Conservation (phyloP, 2,329 filamentous ascomycete species). For the Karstenula rhodostoma region DNA sequence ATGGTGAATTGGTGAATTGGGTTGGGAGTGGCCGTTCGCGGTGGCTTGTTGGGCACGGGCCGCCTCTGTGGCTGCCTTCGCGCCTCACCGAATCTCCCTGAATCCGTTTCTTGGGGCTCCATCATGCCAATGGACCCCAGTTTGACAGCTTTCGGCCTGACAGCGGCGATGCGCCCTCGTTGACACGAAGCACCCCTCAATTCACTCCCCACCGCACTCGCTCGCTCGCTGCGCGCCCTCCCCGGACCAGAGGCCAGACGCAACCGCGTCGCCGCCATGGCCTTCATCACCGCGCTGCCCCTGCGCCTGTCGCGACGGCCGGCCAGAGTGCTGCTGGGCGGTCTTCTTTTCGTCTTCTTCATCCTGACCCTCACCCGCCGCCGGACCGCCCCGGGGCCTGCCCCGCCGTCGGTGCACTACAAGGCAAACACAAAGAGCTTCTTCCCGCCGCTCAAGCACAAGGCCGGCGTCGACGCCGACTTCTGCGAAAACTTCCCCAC, state of each 20-base stretch:
- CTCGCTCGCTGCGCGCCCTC: slow-evolving; percentile 15
- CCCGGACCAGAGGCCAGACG: slow-evolving; percentile 19
- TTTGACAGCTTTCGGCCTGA: slow-evolving; percentile 3
- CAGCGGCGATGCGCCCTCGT: slow-evolving; percentile 14
- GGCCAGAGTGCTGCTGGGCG: slow-evolving; percentile 39
- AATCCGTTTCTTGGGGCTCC: slow-evolving; percentile 8
- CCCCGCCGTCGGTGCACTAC: slow-evolving; percentile 31
- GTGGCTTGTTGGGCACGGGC: slow-evolving; percentile 8
- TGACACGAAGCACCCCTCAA: slow-evolving; percentile 8
- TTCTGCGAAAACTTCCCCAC: slow-evolving; percentile 53
- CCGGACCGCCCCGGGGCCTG: slow-evolving; percentile 15
- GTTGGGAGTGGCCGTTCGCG: slow-evolving; percentile 1
- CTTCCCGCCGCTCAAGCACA: slow-evolving; percentile 46
- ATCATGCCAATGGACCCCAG: slow-evolving; percentile 13
- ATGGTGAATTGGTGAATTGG: too few species aligned
- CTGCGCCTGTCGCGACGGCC: slow-evolving; percentile 22
- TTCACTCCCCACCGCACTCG: slow-evolving; percentile 1
- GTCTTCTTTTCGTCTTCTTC: slow-evolving; percentile 43
- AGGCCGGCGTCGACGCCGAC: slow-evolving; percentile 42
- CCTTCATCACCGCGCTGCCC: slow-evolving; percentile 17
- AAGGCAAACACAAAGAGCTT: slow-evolving; percentile 45
- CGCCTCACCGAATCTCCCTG: slow-evolving; percentile 8
- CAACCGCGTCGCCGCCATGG: slow-evolving; percentile 19
- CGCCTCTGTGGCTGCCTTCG: slow-evolving; percentile 2
- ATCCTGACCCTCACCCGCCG: slow-evolving; percentile 39